Conservation (phyloP, 176 grass and related monocot species). For the Musa acuminata region DNA sequence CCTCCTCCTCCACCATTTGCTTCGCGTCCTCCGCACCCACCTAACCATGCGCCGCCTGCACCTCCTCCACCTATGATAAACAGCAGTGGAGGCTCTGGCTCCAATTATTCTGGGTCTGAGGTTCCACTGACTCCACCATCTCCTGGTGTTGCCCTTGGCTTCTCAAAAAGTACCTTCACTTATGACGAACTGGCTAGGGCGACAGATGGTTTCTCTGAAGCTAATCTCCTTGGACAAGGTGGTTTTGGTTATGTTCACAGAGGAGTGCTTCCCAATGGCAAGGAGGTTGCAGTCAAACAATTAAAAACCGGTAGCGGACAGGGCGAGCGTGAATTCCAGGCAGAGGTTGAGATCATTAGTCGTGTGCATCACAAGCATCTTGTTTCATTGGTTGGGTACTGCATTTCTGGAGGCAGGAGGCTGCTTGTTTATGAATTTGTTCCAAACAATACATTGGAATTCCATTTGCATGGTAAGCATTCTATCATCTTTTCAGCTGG, state of each 20-base stretch:
- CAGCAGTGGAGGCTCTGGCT: neutral
- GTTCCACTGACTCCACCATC: neutral
- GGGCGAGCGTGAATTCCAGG: conserved; percentile 6
- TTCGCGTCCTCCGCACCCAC: neutral
- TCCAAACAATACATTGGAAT: conserved; percentile 2
- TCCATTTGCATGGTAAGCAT: neutral
- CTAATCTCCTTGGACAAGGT: conserved; percentile 9
- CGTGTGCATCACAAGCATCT: conserved; percentile 12
- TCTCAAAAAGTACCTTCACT: neutral
- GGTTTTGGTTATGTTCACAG: conserved; percentile 5
- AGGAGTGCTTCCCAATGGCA: conserved; percentile 3
- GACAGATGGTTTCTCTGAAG: conserved; percentile 2
- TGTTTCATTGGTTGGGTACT: neutral
- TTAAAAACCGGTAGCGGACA: neutral
- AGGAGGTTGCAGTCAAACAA: neutral
- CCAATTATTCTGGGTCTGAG: conserved; percentile 1
- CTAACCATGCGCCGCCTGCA: neutral
- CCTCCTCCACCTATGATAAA: neutral
- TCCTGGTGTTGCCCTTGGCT: neutral
- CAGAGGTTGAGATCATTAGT: conserved; percentile 3
- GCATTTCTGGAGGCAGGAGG: conserved; percentile 1
- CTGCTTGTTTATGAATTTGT: conserved; percentile 7
- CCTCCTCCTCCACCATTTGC: neutral
- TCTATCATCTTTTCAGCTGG: neutral
- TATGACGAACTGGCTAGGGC: neutral